phyloP scores from a whole-genome alignment of 257 asterid genomes.

The Solanum ossicruentum region DNA sequence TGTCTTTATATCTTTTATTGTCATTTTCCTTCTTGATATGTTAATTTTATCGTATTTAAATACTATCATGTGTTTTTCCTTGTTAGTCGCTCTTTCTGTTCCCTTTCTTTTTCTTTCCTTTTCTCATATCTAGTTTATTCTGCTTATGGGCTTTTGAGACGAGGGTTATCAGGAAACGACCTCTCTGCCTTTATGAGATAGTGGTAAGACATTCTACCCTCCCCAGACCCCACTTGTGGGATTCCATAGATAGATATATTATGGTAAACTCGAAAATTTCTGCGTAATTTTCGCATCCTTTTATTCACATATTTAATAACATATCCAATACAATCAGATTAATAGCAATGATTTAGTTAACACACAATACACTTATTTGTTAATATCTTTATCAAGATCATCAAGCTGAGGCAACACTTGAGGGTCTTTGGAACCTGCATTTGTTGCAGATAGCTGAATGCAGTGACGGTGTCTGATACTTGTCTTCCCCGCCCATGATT shows the following conservation, averaged over 20 bases:
- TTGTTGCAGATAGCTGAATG: slow-evolving; percentile 36
- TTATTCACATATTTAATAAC: neutral
- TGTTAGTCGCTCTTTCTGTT: no score
- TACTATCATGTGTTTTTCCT: no score
- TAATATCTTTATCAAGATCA: neutral
- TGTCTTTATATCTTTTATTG: no score
- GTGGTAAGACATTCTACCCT: neutral
- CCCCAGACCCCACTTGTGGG: no score
- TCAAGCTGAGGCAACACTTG: slow-evolving; percentile 13
- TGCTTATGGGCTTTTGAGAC: no score
- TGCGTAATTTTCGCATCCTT: neutral
- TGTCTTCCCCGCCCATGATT: slow-evolving; percentile 63
- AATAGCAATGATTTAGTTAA: neutral
- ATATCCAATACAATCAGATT: neutral
- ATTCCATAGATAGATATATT: neutral
- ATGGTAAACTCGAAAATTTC: neutral
- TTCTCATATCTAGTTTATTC: no score
- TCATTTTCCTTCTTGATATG: no score
- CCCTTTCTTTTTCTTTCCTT: no score
- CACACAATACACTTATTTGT: neutral
- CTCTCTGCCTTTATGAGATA: no score
- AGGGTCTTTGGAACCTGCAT: slow-evolving; percentile 42
- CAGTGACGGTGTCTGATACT: slow-evolving; percentile 44
- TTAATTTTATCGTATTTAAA: no score
- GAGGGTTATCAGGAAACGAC: no score